These are phyloP conservation scores for Persicaria tinctoria DNA, from an alignment of 148 eudicot genomes.

Conservation along the genomic window DNA sequence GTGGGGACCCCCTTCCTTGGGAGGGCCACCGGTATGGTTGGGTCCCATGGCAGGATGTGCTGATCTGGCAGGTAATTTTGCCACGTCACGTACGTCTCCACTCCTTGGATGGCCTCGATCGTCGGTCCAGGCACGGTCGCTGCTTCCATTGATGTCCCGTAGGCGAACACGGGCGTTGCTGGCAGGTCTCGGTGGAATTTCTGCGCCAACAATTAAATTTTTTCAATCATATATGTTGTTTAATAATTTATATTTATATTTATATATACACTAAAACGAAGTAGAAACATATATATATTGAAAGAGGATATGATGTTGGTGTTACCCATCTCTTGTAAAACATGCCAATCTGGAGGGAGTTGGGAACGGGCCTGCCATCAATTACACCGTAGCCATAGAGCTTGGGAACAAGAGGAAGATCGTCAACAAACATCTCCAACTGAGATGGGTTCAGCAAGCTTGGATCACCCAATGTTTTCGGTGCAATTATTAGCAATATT, in stretches of 20 bases:
- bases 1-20: not conserved
- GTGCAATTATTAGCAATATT: not conserved
- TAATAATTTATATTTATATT: too few relatives aligned
- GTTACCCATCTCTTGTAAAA: constrained; percentile 58
- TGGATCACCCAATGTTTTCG: not conserved
- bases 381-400: constrained; percentile 35
- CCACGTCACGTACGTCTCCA: constrained; percentile 55
- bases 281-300: too few relatives aligned
- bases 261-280: too few relatives aligned
- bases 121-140: constrained; percentile 89
- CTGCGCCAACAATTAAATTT: constrained; percentile 22
- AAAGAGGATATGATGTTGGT: not conserved
- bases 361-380: constrained; percentile 30
- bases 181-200: constrained; percentile 78
- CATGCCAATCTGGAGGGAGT: constrained; percentile 57
- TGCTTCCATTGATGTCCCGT: constrained; percentile 30
- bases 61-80: constrained; percentile 57
- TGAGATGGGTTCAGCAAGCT: constrained; percentile 15
- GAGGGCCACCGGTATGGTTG: constrained; percentile 30
- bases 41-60: constrained; percentile 88
- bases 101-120: constrained; percentile 63
- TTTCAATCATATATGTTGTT: too few relatives aligned
- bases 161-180: constrained; percentile 62
- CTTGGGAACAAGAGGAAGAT: constrained; percentile 56
- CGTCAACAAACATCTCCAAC: constrained; percentile 67